A percentile compares a stretch with the other conserved stretches of the same genome.
Evolutionary conservation across 2,329 filamentous ascomycete genomes (phyloP).

Genomic region (Clarireedia monteithiana): DNA sequence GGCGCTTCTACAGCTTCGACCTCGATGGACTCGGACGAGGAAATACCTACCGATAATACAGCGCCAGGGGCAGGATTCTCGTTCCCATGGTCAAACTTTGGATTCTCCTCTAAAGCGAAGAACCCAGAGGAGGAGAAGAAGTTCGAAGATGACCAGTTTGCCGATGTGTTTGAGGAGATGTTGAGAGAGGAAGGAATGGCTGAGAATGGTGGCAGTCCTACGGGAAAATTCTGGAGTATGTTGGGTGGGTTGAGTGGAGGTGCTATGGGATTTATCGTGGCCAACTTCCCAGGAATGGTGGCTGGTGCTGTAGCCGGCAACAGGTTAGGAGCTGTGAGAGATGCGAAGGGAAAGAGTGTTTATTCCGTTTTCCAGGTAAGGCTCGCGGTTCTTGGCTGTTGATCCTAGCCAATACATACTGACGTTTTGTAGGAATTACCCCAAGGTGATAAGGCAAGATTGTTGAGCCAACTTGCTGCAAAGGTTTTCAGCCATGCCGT

Average conservation of each 20-base stretch:
- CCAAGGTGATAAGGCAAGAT: constrained; percentile 68
- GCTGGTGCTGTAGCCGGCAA: constrained; percentile 92
- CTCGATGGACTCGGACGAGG: constrained; percentile 38
- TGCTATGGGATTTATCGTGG: constrained; percentile 89
- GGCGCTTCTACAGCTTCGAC: constrained; percentile 35
- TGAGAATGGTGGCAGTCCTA: constrained; percentile 55
- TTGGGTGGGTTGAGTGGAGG: constrained; percentile 81
- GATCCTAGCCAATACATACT: not conserved
- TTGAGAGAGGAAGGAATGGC: constrained; percentile 78
- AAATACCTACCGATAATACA: constrained; percentile 32
- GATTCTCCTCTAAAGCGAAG: constrained; percentile 40
- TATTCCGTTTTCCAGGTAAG: constrained; percentile 59
- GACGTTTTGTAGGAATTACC: constrained; percentile 52
- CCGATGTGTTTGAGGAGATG: constrained; percentile 86
- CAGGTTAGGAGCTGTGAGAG: constrained; percentile 78
- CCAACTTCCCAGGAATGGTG: constrained; percentile 80
- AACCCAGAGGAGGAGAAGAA: constrained; percentile 45
- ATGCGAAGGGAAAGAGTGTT: constrained; percentile 90
- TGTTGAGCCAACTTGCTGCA: constrained; percentile 74
- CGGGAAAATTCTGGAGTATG: constrained; percentile 76
- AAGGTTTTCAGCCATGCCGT: constrained; percentile 62
- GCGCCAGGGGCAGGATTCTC: constrained; percentile 32
- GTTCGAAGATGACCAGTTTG: constrained; percentile 74
- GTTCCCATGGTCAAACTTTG: constrained; percentile 71
- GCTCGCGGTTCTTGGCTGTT: not conserved